A percentile compares a stretch with the other conserved stretches of the same genome.
Conservation (phyloP, 176 grass and related monocot genomes). For the Paspalum vaginatum region DNA sequence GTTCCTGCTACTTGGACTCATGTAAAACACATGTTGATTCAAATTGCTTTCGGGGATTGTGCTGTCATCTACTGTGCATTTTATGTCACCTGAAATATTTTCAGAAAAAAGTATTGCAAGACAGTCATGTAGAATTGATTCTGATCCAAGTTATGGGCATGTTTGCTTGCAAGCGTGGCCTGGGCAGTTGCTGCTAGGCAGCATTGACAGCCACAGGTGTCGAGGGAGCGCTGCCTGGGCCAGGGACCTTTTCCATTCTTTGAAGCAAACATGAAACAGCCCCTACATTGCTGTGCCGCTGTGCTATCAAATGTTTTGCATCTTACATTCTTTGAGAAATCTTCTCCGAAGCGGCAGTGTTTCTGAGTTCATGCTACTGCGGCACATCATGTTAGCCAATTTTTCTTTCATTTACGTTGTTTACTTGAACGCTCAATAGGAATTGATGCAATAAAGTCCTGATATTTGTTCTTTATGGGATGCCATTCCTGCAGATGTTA, state of each 20-base stretch:
- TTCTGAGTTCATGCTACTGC: not conserved
- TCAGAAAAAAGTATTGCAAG: not conserved
- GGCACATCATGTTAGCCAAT: not conserved
- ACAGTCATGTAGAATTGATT: not conserved
- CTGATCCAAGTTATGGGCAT: not conserved
- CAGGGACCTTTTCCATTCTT: no score
- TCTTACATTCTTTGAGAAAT: conserved; percentile 2
- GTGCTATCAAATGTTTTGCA: not conserved
- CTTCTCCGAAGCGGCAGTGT: not conserved
- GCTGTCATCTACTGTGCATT: not conserved
- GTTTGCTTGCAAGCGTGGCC: no score
- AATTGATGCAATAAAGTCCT: not conserved
- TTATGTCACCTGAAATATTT: not conserved
- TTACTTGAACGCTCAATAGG: not conserved
- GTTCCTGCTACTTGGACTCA: not conserved
- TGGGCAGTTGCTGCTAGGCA: no score
- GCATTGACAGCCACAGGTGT: no score
- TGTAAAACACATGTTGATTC: not conserved
- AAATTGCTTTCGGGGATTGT: not conserved
- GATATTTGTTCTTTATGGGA: not conserved
- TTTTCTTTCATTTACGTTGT: not conserved
- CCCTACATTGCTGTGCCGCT: no score
- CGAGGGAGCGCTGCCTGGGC: no score
- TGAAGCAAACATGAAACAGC: no score
- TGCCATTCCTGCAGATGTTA: not conserved